These are phyloP conservation scores for Lactuca sativa DNA, from an alignment of 129 eudicot genomes.

Conservation along the genomic window DNA sequence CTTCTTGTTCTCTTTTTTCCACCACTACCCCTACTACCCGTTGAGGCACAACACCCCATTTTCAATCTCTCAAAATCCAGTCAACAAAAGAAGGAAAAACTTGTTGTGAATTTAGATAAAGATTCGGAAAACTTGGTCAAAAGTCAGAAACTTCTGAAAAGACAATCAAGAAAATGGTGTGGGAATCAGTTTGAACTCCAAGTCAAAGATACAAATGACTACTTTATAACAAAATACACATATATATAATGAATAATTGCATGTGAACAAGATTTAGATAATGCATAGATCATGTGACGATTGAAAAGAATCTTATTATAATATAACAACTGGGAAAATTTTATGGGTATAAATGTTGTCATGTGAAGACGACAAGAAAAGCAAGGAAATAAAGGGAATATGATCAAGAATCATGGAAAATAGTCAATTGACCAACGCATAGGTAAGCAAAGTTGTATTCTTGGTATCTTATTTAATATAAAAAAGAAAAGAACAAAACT, in stretches of 20 bases:
- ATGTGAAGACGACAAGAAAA: conserved; percentile 26
- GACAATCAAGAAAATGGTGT: conserved; percentile 23
- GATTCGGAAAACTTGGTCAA: conserved; percentile 46
- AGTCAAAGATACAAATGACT: conserved; percentile 28
- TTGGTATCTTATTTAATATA: conserved; percentile 17
- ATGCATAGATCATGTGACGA: conserved; percentile 44
- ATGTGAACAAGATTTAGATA: conserved; percentile 57
- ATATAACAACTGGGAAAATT: conserved; percentile 28
- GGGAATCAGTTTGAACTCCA: conserved; percentile 24
- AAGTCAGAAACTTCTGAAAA: conserved; percentile 34
- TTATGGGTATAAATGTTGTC: conserved; percentile 27
- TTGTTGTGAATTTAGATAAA: conserved; percentile 25
- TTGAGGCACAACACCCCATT: conserved; percentile 94
- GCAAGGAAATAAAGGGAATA: conserved; percentile 22
- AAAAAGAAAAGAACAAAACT: conserved; percentile 20
- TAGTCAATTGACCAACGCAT: conserved; percentile 32
- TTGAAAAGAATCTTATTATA: conserved; percentile 39
- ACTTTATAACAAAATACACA: conserved; percentile 22
- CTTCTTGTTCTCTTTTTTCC: conserved; percentile 52
- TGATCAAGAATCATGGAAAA: conserved; percentile 27
- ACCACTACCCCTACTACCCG: conserved; percentile 55
- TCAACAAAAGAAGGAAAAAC: conserved; percentile 25
- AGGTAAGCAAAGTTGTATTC: conserved; percentile 23
- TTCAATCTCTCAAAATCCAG: conserved; percentile 33
- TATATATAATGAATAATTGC: conserved; percentile 33